Evolutionary conservation across 1,139 yeast genomes (phyloP).

Genomic region (Geotrichum histeridarum): DNA sequence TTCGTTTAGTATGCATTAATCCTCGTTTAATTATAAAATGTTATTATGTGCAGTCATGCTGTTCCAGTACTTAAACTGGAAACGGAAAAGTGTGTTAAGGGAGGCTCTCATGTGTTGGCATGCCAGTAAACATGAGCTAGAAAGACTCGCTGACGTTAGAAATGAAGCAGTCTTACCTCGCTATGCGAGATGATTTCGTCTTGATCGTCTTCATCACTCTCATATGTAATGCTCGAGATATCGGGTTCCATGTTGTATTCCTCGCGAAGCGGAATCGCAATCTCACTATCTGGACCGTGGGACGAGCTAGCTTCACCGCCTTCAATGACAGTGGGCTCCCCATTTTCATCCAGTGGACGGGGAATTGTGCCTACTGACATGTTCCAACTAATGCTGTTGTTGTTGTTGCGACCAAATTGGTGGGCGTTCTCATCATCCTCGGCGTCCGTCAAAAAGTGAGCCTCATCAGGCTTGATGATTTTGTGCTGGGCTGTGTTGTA

Average conservation of each 20-base stretch:
- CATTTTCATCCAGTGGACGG: not conserved
- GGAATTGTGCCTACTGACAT: conserved; percentile 3
- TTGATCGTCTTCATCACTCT: not conserved
- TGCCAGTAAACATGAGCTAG: no score
- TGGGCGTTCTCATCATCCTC: conserved; percentile 4
- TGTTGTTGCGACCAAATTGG: conserved; percentile 9
- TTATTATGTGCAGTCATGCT: no score
- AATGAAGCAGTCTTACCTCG: conserved; percentile 8
- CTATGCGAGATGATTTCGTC: not conserved
- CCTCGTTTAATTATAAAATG: no score
- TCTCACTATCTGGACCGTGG: not conserved
- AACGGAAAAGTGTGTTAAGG: no score
- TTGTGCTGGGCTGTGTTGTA: conserved; percentile 76
- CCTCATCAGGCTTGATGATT: conserved; percentile 49
- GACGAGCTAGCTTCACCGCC: not conserved
- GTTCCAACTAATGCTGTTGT: conserved; percentile 9
- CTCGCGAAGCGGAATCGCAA: not conserved
- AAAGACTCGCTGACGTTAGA: not conserved
- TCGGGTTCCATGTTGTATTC: not conserved
- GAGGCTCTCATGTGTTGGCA: no score
- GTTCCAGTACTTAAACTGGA: no score
- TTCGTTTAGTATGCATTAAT: no score
- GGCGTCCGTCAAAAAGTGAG: conserved; percentile 32
- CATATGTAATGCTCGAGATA: not conserved
- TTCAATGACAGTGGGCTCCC: not conserved